phyloP scores from a whole-genome alignment of 805 yeast species.

The Candida boidinii region DNA sequence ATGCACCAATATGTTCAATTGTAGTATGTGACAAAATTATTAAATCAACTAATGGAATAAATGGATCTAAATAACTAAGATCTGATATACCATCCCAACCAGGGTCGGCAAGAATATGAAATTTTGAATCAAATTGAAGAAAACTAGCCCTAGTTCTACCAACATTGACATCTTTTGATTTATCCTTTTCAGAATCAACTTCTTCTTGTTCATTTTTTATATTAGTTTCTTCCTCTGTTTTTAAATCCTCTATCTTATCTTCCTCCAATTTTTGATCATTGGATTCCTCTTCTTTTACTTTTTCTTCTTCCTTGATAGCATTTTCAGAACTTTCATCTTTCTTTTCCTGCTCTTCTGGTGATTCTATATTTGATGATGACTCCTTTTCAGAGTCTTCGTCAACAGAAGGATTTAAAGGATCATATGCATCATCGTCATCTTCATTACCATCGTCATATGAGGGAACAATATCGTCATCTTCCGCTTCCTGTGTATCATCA shows the following conservation, averaged over 20 bases:
- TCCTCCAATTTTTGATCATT: constrained; percentile 4
- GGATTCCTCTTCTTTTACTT: constrained; percentile 1
- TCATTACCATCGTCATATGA: background rate
- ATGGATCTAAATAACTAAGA: constrained; percentile 31
- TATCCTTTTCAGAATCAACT: background rate
- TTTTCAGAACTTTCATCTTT: background rate
- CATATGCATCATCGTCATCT: constrained; percentile 4
- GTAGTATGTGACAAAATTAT: constrained; percentile 86
- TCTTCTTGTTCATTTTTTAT: constrained; percentile 5
- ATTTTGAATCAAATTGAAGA: constrained; percentile 44
- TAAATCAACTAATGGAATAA: constrained; percentile 47
- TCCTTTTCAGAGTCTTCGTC: background rate
- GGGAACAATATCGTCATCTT: too few species aligned
- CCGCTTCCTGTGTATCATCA: too few species aligned
- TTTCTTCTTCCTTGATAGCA: background rate
- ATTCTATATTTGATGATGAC: background rate
- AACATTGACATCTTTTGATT: constrained; percentile 1
- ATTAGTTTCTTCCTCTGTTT: constrained; percentile 8
- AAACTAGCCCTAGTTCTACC: constrained; percentile 25
- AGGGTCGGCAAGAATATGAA: constrained; percentile 61
- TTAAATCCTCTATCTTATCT: constrained; percentile 5
- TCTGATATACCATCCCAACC: constrained; percentile 57
- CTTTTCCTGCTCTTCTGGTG: background rate
- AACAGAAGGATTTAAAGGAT: background rate
- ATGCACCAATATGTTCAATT: constrained; percentile 72